Base-by-base conservation (phyloP, 1,139 yeast genomes). In the Pichia kudriavzevii region DNA sequence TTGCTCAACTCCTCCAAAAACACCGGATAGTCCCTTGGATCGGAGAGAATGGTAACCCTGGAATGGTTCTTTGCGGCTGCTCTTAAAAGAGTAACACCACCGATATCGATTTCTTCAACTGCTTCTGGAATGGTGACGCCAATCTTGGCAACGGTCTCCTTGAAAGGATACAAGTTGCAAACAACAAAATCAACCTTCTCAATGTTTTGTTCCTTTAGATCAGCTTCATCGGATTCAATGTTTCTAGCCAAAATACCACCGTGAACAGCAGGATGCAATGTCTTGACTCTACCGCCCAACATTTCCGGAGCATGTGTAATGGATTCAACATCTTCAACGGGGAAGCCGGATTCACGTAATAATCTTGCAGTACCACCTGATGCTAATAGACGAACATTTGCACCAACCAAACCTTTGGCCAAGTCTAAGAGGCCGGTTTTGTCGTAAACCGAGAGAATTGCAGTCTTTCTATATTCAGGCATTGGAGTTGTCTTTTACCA, bases 31-130 rank as follows among this genome's bases (percentile, higher is more conserved):
- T 91, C 98, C 41, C 68, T 68, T 47, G 98, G 98, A 63, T 91
- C 98, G 23, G 94, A 82, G 55, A 91, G 69, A 47, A 91, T 88
- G 42, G 95, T 83, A 43, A 91, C 98, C 64, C 98, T 78, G 42
- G 94, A 70, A 62, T 91, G 98, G 67, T 91, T 91, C 70, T 91
- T 91, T 44, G 98, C 98, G 42, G 98, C 98, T 34, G 98, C 98
- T 64, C 98, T 79, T 60, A 91, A 70, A 47, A 91, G 69, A 31
- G 98, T 91, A 42, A 91, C 98, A 59, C 98, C 98, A 53, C 98
- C 98, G 59, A 91, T 91, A 59, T 91, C 98, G 52, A 91, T 80
- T 65, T 91, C 97, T 67, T 91, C 98, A 36, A 91, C 96, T 12
- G 98, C 98, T 68, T 91, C 98, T 31, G 79, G 91, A 49, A 91